Conservation (phyloP, 305 asterid species). For the Solanum chacoense region DNA sequence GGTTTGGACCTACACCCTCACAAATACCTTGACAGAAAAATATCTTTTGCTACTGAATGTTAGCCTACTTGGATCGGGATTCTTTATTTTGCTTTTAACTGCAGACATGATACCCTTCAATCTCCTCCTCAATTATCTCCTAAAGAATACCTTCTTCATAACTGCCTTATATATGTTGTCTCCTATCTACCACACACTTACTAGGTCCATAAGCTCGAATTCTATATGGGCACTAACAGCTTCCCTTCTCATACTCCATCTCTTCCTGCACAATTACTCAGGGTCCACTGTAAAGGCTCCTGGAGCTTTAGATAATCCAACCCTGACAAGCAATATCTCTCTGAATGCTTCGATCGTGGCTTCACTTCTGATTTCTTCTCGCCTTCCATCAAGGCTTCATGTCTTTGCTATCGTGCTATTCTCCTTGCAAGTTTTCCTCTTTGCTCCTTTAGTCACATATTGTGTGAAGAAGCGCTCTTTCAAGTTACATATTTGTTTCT, state of each 20-base stretch:
- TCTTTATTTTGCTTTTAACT: slow-evolving; percentile 50
- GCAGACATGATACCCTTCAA: slow-evolving; percentile 45
- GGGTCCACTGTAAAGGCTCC: slow-evolving; percentile 56
- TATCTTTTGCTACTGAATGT: slow-evolving; percentile 53
- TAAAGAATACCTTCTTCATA: slow-evolving; percentile 62
- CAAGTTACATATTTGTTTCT: slow-evolving; percentile 50
- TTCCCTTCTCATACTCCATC: slow-evolving; percentile 62
- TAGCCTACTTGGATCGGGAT: slow-evolving; percentile 61
- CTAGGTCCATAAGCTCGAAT: slow-evolving; percentile 80
- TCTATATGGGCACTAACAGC: slow-evolving; percentile 86
- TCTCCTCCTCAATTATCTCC: slow-evolving; percentile 47
- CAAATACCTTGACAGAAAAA: slow-evolving; percentile 40
- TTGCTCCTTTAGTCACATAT: slow-evolving; percentile 69
- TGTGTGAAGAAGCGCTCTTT: slow-evolving; percentile 64
- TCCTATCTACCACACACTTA: slow-evolving; percentile 77
- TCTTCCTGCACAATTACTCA: slow-evolving; percentile 72
- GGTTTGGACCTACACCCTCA: slow-evolving; percentile 81
- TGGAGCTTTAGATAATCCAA: slow-evolving; percentile 48
- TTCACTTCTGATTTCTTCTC: slow-evolving; percentile 77
- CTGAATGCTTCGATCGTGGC: slow-evolving; percentile 82
- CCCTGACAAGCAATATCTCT: slow-evolving; percentile 64
- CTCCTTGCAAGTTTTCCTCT: slow-evolving; percentile 83
- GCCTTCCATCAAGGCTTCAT: slow-evolving; percentile 78
- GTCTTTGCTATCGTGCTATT: slow-evolving; percentile 75
- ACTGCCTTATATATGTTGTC: slow-evolving; percentile 62